Evolutionary conservation across 257 asterid genomes (phyloP), one percentile per base, ranked within the genome.

Genomic region (Capsicum pubescens): DNA sequence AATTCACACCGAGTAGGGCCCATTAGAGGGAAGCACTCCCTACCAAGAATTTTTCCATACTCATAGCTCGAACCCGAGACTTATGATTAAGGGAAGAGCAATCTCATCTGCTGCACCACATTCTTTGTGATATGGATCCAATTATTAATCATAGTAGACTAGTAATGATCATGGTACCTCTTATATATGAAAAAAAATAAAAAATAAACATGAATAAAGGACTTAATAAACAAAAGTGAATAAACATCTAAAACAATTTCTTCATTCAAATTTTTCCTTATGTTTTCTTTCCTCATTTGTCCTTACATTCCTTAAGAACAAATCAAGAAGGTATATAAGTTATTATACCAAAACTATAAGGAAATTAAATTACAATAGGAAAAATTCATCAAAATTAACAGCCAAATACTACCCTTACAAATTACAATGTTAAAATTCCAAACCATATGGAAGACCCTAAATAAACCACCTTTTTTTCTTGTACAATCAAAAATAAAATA

Each of bases 311-410:
- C 32, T 80, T 17, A 77, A 59, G 83, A 60, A 63, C 56, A 84
- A 84, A 66, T 50, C 17, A 4, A 76, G 68, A 14, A 66, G 72
- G 86, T 63, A 84, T 66, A 79, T 80, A 55, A 55, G 81, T 79
- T 79, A 67, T 77, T 13, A 56, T 66, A 66, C 87, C 87, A 66
- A 21, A 79, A 84, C 17, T 17, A 21, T 76, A 61, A 15, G 64
- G 15, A 55, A 72, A 48, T 72, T 76, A 55, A 72, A 48, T 72
- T 76, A 76, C 81, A 76, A 50, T 76, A 26, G 8, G 8, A 13
- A 76, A 74, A 13, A 60, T 48, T 74, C 63, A 76, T 50, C 61
- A 50, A 76, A 44, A 68, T 68, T 39, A 0, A 68, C 80, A 70
- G 54, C 67, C 81, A 55, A 48, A 74, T 14, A 56, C 61, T 48